Base-by-base conservation (phyloP, 2,329 filamentous ascomycete genomes). In the Neurospora sp. region DNA sequence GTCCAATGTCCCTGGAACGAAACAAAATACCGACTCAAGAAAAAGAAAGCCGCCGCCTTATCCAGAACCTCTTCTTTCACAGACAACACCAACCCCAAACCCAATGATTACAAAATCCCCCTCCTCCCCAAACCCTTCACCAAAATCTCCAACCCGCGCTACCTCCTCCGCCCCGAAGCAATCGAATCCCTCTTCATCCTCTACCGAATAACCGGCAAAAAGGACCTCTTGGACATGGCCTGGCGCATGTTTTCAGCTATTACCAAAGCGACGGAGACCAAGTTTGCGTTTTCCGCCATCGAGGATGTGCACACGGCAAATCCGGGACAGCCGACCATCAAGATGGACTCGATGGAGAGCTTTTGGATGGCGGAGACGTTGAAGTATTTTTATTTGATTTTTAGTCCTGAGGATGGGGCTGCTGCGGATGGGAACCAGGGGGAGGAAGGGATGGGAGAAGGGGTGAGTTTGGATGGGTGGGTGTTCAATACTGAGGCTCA, bases 331-430 rank as follows among this genome's bases (percentile, higher is more conserved):
- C 46, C 11, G 11, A 78, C 79, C 52, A 77, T 79, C 65, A 78
- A 79, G 71, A 76, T 80, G 43, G 87, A 91, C 74, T 72, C 70
- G 11, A 78, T 78, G 77, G 77, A 78, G 82, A 85, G 83, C 69
- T 92, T 92, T 76, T 93, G 91, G 89, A 82, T 91, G 74, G 88
- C 88, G 3, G 91, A 93, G 82, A 93, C 90, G 52, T 79, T 92
- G 73, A 94, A 93, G 79, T 93, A 93, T 75, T 92, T 92, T 71
- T 93, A 90, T 74, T 80, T 93, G 70, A 85, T 92, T 19, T 93
- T 92, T 74, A 87, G 86, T 66, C 86, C 91, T 69, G 85, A 88
- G 3, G 82, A 84, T n/a, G 19, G n/a, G 12, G 76, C 88, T 41
- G 40, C 39, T 41, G 40, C 39, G 17, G 40, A 43, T 10, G 40